Conservation (phyloP, 2,329 filamentous ascomycete species). For the Chrysoporthe puriensis region DNA sequence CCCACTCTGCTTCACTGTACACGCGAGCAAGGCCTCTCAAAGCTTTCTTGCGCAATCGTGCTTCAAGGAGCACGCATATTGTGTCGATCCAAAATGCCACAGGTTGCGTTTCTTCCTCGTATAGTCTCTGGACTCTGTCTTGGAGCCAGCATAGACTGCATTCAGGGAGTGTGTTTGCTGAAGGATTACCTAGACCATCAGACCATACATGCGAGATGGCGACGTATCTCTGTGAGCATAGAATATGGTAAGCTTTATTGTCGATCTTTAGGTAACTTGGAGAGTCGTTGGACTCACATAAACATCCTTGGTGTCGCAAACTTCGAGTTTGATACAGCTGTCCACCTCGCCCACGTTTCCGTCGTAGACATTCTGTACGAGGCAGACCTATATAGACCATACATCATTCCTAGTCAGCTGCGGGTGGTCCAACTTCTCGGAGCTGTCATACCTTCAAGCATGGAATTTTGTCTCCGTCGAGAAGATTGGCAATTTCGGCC, state of each 20-base stretch:
- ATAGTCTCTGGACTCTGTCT: background rate
- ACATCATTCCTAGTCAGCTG: background rate
- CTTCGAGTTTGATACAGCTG: background rate
- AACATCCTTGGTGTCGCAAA: background rate
- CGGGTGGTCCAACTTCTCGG: background rate
- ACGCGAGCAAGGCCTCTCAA: background rate
- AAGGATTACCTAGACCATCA: background rate
- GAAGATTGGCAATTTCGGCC: background rate
- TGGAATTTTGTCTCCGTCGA: background rate
- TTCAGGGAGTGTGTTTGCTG: background rate
- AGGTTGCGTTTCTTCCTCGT: background rate
- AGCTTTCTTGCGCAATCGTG: background rate
- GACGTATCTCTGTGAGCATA: background rate
- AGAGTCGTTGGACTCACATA: background rate
- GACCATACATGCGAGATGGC: slow-evolving; percentile 1
- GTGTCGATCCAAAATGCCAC: background rate
- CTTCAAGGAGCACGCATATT: background rate
- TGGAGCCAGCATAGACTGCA: background rate
- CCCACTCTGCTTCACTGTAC: background rate
- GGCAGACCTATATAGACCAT: background rate
- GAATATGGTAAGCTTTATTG: background rate
- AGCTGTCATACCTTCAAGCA: background rate
- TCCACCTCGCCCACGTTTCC: background rate
- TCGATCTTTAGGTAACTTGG: background rate
- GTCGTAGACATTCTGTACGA: background rate